Evolutionary conservation across 202 grass and related monocot genomes (phyloP).

Genomic region (Miscanthus sacchariflorus): DNA sequence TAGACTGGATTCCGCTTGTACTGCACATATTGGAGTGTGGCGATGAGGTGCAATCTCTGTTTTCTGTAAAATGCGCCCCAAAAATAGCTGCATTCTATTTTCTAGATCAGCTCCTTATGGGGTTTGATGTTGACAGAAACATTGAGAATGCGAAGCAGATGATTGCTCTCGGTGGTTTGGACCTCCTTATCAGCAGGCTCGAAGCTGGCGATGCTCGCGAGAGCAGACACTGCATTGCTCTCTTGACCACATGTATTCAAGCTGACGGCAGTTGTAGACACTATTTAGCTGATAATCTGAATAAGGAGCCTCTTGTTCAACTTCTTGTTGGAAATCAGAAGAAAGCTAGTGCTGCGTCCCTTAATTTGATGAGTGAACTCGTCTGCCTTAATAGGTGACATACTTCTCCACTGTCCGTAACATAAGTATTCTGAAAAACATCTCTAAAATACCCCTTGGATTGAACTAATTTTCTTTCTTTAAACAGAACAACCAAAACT

Average conservation of each 20-base stretch:
- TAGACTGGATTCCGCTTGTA: constrained; percentile 90
- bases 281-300: constrained; percentile 83
- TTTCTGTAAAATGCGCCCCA: constrained; percentile 71
- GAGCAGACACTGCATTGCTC: constrained; percentile 74
- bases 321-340: constrained; percentile 79
- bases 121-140: constrained; percentile 93
- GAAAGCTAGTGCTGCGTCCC: constrained; percentile 69
- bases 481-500: constrained; percentile 73
- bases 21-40: constrained; percentile 81
- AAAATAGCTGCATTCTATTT: constrained; percentile 89
- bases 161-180: constrained; percentile 86
- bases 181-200: constrained; percentile 79
- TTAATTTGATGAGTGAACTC: constrained; percentile 86
- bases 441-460: constrained; percentile 15
- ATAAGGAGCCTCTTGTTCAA: constrained; percentile 76
- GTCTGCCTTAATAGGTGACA: constrained; percentile 88
- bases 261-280: constrained; percentile 86
- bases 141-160: constrained; percentile 93
- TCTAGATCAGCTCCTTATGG: constrained; percentile 90
- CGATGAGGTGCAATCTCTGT: constrained; percentile 73
- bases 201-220: constrained; percentile 68
- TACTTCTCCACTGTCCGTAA: constrained; percentile 2
- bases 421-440: constrained; percentile 23
- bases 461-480: constrained; percentile 48
- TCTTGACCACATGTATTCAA: constrained; percentile 79